Evolutionary conservation across 1,139 yeast genomes (phyloP), one percentile per base, ranked within the genome.

Genomic region (Kodamaea arcana): DNA sequence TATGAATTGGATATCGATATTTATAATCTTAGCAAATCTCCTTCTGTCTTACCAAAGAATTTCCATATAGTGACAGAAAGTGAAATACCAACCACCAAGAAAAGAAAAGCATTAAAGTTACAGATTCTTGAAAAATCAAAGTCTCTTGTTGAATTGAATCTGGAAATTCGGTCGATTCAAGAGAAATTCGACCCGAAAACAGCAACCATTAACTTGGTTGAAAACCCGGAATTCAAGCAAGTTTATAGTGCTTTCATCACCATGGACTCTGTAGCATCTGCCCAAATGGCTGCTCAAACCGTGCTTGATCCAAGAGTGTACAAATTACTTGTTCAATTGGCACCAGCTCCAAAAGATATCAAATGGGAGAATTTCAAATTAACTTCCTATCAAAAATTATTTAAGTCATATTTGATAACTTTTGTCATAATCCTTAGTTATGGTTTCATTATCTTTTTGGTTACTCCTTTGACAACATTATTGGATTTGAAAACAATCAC

Each of bases 261-360:
- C 1, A 82, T 83, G 92, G 87, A 82, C 44, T 78, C 87, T 0
- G 92, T 83, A 1, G 92, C 92, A 0, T 78, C 84, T 31, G 92
- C 92, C 0, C 94, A 83, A 56, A 82, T 83, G 86, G 84, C 86
- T 3, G 92, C 92, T 0, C 94, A 83, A 51, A 83, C 92, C 0
- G 84, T 83, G 0, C 57, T 83, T 36, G 92, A 83, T 50, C 92
- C 92, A 5, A 67, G 86, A 40, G 88, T 81, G 8, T 80, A 82
- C 51, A 80, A 78, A 46, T 62, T 83, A 37, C 80, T 83, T 41
- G 82, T 85, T 0, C 66, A 75, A 26, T 60, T 83, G 37, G 94
- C 94, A 0, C 94, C 94, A 2, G 88, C 92, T 9, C 90, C 92
- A 1, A 80, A 80, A 41, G 94, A 83, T 54, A 78, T 83, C 27